These are phyloP conservation scores for Candida neerlandica DNA, from an alignment of 1,139 yeast genomes.

Conservation along the genomic window DNA sequence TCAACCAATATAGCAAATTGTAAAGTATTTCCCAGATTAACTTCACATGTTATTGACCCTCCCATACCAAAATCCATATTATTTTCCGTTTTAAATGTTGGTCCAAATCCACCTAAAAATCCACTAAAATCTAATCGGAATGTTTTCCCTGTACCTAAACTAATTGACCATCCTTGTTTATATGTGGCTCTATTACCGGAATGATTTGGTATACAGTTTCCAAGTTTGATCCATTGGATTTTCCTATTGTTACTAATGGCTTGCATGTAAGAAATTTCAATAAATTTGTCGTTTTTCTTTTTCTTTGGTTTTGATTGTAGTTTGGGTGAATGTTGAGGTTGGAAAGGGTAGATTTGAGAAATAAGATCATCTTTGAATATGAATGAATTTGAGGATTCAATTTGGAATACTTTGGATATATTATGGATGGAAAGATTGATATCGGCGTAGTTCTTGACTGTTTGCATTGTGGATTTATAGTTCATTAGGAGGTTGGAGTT, in stretches of 20 bases:
- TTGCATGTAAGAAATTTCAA: background rate
- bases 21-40: conserved; percentile 22
- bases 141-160: conserved; percentile 18
- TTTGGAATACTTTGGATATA: conserved; percentile 4
- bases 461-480: conserved; percentile 3
- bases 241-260: background rate
- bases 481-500: conserved; percentile 6
- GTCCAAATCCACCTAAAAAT: conserved; percentile 18
- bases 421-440: background rate
- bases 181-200: conserved; percentile 20
- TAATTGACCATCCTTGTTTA: conserved; percentile 27
- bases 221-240: conserved; percentile 7
- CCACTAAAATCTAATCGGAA: conserved; percentile 19
- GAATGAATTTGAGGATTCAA: conserved; percentile 6
- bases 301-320: too few species aligned
- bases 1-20: conserved; percentile 26
- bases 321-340: background rate
- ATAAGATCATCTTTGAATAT: conserved; percentile 10
- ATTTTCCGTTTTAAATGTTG: conserved; percentile 17
- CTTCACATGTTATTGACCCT: conserved; percentile 25
- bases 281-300: background rate
- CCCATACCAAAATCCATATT: conserved; percentile 18
- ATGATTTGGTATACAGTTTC: conserved; percentile 15
- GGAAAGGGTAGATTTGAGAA: conserved; percentile 1
- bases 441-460: background rate